Percentiles rank a stretch among this genome's conserved stretches.
Conservation (phyloP, 805 yeast genomes). For the Sugiyamaella lignohabitans region DNA sequence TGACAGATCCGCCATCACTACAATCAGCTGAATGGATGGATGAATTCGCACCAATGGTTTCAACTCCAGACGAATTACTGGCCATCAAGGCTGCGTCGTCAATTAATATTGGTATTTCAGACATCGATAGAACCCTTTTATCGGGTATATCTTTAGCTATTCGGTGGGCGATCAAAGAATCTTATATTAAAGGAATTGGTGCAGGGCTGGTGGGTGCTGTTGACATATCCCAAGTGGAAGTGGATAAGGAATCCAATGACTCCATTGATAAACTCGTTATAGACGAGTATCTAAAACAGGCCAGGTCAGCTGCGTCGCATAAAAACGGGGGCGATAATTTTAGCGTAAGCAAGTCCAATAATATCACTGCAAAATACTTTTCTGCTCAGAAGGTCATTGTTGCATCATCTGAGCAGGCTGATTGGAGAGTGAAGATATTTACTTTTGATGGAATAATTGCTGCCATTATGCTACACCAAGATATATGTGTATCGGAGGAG, state of each 20-base stretch:
- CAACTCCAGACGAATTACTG: not conserved
- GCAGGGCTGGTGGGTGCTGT: conserved; percentile 36
- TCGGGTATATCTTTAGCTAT: not conserved
- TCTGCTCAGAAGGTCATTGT: not conserved
- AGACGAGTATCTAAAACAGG: not conserved
- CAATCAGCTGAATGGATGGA: not conserved
- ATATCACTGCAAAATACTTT: not conserved
- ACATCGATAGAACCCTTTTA: not conserved
- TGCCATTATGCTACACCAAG: not conserved
- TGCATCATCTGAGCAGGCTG: not conserved
- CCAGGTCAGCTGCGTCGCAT: not conserved
- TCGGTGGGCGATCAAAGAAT: conserved; percentile 76
- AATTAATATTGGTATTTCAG: no score
- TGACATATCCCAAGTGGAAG: not conserved
- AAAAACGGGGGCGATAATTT: not conserved
- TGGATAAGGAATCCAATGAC: not conserved
- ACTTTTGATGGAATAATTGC: not conserved
- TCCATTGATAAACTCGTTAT: not conserved
- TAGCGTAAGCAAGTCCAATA: not conserved
- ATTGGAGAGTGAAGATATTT: not conserved
- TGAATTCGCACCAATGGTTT: not conserved
- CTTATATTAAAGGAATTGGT: conserved; percentile 62
- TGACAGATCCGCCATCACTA: conserved; percentile 1
- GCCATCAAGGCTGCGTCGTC: not conserved
- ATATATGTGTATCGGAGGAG: not conserved